Base-by-base conservation (phyloP, 2,329 filamentous ascomycete genomes). In the Aaosphaeria pasadenensis region DNA sequence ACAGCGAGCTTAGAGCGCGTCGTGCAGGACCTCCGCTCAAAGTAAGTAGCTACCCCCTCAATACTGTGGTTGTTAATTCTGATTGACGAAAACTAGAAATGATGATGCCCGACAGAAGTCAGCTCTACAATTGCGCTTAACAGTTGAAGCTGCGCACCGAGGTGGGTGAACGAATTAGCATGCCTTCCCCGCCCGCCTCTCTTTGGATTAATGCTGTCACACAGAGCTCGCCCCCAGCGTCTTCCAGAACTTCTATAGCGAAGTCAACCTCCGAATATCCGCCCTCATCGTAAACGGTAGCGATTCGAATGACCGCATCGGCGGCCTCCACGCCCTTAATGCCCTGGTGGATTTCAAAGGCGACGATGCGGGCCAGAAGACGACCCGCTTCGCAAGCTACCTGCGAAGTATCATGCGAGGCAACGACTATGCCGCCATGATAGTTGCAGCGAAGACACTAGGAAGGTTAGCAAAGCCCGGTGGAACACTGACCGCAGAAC, bases 341-440 rank as follows among this genome's bases (percentile, higher is more conserved):
- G 87, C 87, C 48, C 83, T 99, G 46, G 92, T 97, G 71, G 91
- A 96, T 69, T 96, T 97, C 68, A 92, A 96, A 61, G 92, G 91
- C 50, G 89, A 96, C 59, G 95, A 99, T 73, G 84, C 89, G 28
- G 90, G 89, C 33, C 85, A 90, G 62, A 97, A 97, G 73, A 96
- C 94, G 50, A 95, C 92, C 30, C 85, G 94, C 47, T 99, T 97
- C 66, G 90, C 90, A 41, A 90, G 90, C 55, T 95, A 92, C 63
- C 82, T 99, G 50, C 88, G 91, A 58, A 88, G 84, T 42, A 87
- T 96, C 36, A 79, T 99, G 59, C 84, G 91, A 60, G 92, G 92
- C 53, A 95, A 91, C 67, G 94, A 99, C 62, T 89, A 89, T 55
- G 85, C 85, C 46, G 90, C 94, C 24, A 92, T 99, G 86, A 84